Base-by-base conservation (phyloP, 2,329 filamentous ascomycete species). In the Rutstroemia sp. region DNA sequence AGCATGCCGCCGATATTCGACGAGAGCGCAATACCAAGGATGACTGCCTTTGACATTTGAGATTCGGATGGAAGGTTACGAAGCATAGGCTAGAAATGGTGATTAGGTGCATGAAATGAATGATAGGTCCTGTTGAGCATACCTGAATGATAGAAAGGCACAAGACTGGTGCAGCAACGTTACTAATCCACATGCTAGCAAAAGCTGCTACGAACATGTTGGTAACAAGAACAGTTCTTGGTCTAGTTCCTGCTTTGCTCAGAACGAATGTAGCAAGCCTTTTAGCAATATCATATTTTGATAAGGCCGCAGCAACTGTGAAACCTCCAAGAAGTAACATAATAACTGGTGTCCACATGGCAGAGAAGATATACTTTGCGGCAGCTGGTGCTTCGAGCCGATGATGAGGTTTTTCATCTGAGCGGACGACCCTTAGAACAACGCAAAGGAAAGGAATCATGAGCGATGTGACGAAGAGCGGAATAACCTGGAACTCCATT, bases 321-420 rank as follows among this genome's bases (percentile, higher is more conserved):
- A 99, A 99, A 34, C 94, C 94, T 64, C 94, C 94, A 0, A 99
- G 83, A 21, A 99, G 78, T 16, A 99, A 82, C 94, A 99, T 97
- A 64, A 99, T 99, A 55, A 99, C 94, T 0, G 94, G 92, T 3
- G 92, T 96, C 94, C 94, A 99, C 94, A 99, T 99, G 25, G 94
- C 87, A 4, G 90, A 80, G 66, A 99, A 97, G 57, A 96, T 87
- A 66, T 88, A 92, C 27, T 81, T 78, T 0, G 92, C 89, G 0
- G 94, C 92, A 45, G 83, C 80, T 69, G 92, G 92, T 3, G 91
- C 82, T n/a, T 81, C 79, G 6, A 99, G 78, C 21, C 92, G 83
- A 46, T 76, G 73, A 59, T 89, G 78, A 0, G 86, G 85, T 64
- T 81, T 79, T 5, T 84, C 81, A 53, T 95, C 89, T 34, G 86